phyloP scores from a whole-genome alignment of 768 basidiomycete species.

The Rhodotorula babjevae region DNA sequence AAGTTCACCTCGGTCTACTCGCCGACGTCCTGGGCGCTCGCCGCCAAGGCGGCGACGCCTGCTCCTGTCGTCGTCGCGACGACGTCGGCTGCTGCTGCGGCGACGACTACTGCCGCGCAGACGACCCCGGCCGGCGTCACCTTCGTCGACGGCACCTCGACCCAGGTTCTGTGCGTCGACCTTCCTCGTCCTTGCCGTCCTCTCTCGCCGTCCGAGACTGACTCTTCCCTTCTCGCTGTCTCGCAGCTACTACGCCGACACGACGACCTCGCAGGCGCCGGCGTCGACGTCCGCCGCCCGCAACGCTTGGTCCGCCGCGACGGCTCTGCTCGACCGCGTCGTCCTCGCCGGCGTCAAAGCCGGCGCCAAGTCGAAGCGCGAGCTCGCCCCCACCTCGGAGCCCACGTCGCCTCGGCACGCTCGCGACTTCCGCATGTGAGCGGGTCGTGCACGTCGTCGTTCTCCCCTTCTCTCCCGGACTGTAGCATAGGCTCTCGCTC shows the following conservation, averaged over 20 bases:
- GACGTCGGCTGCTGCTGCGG: not conserved
- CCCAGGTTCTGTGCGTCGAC: not conserved
- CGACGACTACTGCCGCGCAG: not conserved
- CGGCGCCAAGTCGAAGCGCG: not conserved
- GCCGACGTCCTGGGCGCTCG: not conserved
- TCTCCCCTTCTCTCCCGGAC: not conserved
- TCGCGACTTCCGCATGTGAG: slow-evolving; percentile 4
- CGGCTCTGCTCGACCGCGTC: not conserved
- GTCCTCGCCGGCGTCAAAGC: slow-evolving; percentile 7
- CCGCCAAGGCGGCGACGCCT: not conserved
- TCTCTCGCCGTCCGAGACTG: not conserved
- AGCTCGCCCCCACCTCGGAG: not conserved
- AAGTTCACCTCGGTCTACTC: not conserved
- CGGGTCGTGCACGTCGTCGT: no score
- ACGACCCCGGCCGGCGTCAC: not conserved
- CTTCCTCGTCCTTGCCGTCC: not conserved
- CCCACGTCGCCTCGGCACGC: slow-evolving; percentile 1
- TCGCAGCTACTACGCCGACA: not conserved
- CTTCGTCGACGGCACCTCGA: not conserved
- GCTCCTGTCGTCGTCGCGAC: not conserved
- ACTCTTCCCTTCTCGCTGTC: not conserved
- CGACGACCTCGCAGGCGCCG: not conserved
- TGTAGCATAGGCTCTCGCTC: not conserved
- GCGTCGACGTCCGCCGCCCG: not conserved
- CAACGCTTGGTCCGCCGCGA: slow-evolving; percentile 1